phyloP scores from a whole-genome alignment of 2,329 filamentous ascomycete species.

The Curvularia sp. region DNA sequence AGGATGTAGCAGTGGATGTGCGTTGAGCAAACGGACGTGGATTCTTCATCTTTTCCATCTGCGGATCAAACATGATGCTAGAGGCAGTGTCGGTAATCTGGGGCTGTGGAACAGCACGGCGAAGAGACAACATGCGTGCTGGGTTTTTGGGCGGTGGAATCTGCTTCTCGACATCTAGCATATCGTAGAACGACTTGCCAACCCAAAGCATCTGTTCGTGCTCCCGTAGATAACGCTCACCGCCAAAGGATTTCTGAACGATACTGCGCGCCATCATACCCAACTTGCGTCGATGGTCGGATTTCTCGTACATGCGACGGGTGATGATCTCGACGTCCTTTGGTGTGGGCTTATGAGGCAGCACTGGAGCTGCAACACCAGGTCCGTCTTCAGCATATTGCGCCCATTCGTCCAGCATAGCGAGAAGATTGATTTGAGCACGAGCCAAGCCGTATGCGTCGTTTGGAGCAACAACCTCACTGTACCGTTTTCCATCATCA shows the following conservation, averaged over 20 bases:
- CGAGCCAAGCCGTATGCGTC: constrained; percentile 66
- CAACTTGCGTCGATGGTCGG: constrained; percentile 62
- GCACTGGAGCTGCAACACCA: constrained; percentile 49
- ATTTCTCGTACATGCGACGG: constrained; percentile 67
- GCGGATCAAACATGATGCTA: constrained; percentile 36
- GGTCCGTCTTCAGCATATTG: constrained; percentile 63
- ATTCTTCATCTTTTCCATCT: constrained; percentile 50
- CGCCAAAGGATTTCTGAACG: constrained; percentile 66
- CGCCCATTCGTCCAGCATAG: constrained; percentile 68
- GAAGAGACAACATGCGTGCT: constrained; percentile 38
- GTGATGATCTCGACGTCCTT: constrained; percentile 63
- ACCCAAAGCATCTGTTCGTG: constrained; percentile 63
- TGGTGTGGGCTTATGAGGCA: constrained; percentile 59
- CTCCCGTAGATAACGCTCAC: constrained; percentile 66
- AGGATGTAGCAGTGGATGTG: constrained; percentile 40
- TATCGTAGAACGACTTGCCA: constrained; percentile 47
- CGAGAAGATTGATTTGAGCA: constrained; percentile 68
- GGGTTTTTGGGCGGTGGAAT: constrained; percentile 40
- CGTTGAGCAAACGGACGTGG: constrained; percentile 37
- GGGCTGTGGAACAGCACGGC: constrained; percentile 14
- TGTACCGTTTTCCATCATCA: constrained; percentile 59
- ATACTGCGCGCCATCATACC: constrained; percentile 66
- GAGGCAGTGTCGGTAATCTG: constrained; percentile 31
- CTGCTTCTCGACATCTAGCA: constrained; percentile 40
- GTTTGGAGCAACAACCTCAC: constrained; percentile 69